Conservation (phyloP, 345 rosid genomes). For the Aquilaria sinensis region DNA sequence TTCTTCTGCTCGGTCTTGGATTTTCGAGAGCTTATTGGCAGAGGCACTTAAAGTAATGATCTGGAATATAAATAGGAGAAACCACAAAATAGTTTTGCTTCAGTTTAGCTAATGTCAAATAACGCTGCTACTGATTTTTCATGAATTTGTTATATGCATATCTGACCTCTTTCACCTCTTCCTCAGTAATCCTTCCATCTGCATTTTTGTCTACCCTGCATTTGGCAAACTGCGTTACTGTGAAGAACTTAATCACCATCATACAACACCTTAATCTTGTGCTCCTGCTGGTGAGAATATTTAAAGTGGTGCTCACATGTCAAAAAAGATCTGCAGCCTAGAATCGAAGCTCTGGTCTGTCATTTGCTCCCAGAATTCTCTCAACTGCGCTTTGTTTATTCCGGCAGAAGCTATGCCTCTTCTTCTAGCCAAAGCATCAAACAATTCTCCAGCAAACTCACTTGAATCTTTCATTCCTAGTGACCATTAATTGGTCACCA, state of each 20-base stretch:
- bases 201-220: conserved; percentile 76
- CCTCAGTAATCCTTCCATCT: conserved; percentile 70
- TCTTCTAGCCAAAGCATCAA: conserved; percentile 61
- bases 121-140: background rate
- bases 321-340: conserved; percentile 72
- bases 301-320: conserved; percentile 39
- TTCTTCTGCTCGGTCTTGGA: conserved; percentile 65
- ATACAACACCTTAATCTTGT: too few relatives aligned
- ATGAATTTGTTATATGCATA: background rate
- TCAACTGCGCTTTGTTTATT: conserved; percentile 45
- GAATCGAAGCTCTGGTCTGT: conserved; percentile 67
- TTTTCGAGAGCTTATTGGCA: conserved; percentile 68
- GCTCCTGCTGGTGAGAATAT: too few relatives aligned
- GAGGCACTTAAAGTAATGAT: conserved; percentile 75
- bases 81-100: background rate
- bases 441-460: conserved; percentile 58
- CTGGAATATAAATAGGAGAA: conserved; percentile 25
- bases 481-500: background rate
- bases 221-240: background rate
- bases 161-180: conserved; percentile 72
- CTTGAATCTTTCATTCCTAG: conserved; percentile 79
- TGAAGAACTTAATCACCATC: background rate
- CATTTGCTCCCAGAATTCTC: conserved; percentile 71
- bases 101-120: background rate
- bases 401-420: conserved; percentile 40